Evolutionary conservation across 2,329 filamentous ascomycete genomes (phyloP).

Genomic region (Exutisphaerella laricina): DNA sequence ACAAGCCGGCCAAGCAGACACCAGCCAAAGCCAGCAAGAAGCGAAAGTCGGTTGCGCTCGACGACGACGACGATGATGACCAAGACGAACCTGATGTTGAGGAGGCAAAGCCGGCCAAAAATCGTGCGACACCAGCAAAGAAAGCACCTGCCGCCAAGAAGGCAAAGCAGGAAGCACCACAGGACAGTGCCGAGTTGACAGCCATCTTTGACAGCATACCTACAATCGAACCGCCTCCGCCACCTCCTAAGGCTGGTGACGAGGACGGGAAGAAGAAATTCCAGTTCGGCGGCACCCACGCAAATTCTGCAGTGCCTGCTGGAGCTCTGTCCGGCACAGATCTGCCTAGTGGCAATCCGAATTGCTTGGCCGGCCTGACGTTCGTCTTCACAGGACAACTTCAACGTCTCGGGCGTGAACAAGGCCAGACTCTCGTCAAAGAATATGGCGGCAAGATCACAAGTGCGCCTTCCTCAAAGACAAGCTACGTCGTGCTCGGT

Average conservation of each 20-base stretch:
- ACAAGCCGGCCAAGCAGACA: constrained; percentile 37
- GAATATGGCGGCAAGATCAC: constrained; percentile 91
- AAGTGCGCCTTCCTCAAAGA: constrained; percentile 80
- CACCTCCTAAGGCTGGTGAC: constrained; percentile 58
- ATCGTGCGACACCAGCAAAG: constrained; percentile 39
- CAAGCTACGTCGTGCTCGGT: constrained; percentile 87
- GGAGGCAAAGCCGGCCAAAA: constrained; percentile 53
- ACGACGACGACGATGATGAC: constrained; percentile 50
- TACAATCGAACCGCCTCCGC: constrained; percentile 74
- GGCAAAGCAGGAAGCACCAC: constrained; percentile 59
- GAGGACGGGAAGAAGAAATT: constrained; percentile 61
- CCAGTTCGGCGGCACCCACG: constrained; percentile 60
- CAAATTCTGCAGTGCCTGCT: constrained; percentile 52
- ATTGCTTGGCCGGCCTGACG: constrained; percentile 80
- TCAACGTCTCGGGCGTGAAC: constrained; percentile 72
- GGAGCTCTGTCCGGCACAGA: constrained; percentile 60
- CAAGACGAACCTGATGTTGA: constrained; percentile 42
- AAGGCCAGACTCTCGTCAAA: constrained; percentile 81
- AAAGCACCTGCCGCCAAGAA: constrained; percentile 52
- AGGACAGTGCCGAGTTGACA: constrained; percentile 68
- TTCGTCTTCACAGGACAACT: constrained; percentile 96
- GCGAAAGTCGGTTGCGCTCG: constrained; percentile 55
- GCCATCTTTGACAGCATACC: constrained; percentile 85
- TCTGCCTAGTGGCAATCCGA: constrained; percentile 75
- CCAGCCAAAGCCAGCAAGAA: constrained; percentile 41